Percentiles rank a stretch among this genome's conserved stretches.
Evolutionary conservation across 2,329 filamentous ascomycete genomes (phyloP).

Genomic region (Alternaria alternata): DNA sequence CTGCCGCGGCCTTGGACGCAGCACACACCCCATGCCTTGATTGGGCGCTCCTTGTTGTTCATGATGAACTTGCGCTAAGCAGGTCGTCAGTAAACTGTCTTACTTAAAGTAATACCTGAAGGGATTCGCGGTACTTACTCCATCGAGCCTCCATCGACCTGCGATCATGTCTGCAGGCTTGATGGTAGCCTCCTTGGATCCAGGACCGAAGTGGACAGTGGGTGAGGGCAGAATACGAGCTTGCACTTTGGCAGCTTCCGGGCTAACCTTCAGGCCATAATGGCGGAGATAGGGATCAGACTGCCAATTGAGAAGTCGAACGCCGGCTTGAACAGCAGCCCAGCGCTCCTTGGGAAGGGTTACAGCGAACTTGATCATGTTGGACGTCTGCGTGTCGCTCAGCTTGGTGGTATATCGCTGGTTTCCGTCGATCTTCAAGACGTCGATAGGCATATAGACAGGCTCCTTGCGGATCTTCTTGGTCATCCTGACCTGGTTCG

Average conservation of each 20-base stretch:
- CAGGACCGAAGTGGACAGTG: conserved; percentile 68
- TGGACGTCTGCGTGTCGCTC: conserved; percentile 70
- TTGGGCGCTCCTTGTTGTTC: conserved; percentile 64
- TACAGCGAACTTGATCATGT: conserved; percentile 95
- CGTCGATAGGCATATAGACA: conserved; percentile 65
- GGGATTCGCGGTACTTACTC: not conserved
- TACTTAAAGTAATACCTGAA: not conserved
- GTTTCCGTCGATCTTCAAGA: conserved; percentile 61
- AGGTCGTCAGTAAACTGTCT: not conserved
- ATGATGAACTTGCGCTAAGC: conserved; percentile 74
- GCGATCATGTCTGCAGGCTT: conserved; percentile 55
- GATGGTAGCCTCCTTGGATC: conserved; percentile 36
- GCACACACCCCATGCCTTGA: conserved; percentile 80
- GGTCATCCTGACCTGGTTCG: conserved; percentile 54
- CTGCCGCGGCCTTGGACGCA: conserved; percentile 65
- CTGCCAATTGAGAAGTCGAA: conserved; percentile 72
- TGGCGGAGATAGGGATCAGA: conserved; percentile 73
- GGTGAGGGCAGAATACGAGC: conserved; percentile 77
- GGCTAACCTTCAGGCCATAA: conserved; percentile 77
- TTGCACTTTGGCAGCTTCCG: conserved; percentile 67
- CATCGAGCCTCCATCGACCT: conserved; percentile 86
- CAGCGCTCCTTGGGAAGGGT: conserved; percentile 76
- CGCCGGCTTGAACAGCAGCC: conserved; percentile 71
- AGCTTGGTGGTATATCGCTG: conserved; percentile 68
- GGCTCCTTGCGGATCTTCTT: conserved; percentile 55